Evolutionary conservation across 2,329 filamentous ascomycete species (phyloP).

Genomic region (Lachnellula arida): DNA sequence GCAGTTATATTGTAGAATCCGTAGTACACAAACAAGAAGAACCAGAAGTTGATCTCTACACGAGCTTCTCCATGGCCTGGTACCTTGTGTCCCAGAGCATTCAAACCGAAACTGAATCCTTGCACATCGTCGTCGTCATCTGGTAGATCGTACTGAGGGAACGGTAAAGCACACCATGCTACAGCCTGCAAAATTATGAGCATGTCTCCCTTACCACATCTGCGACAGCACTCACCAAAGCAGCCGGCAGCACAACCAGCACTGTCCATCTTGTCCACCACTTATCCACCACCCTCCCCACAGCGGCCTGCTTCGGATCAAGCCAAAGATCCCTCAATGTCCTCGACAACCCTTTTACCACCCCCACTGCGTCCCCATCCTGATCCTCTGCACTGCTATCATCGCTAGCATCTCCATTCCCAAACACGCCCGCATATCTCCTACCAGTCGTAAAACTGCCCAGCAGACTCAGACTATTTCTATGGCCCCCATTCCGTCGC

Average conservation of each 20-base stretch:
- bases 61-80: conserved; percentile 60
- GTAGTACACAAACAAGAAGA: conserved; percentile 66
- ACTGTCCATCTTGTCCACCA: conserved; percentile 62
- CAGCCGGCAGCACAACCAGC: conserved; percentile 56
- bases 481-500: conserved; percentile 21
- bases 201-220: not conserved
- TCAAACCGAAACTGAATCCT: conserved; percentile 5
- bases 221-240: conserved; percentile 46
- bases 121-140: conserved; percentile 39
- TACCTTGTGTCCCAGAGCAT: conserved; percentile 35
- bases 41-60: conserved; percentile 66
- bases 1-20: conserved; percentile 64
- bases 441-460: conserved; percentile 9
- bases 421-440: conserved; percentile 49
- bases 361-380: conserved; percentile 21
- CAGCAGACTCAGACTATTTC: conserved; percentile 19
- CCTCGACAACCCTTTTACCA: conserved; percentile 27
- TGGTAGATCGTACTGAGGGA: conserved; percentile 56
- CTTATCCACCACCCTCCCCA: conserved; percentile 52
- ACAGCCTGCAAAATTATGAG: conserved; percentile 44
- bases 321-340: conserved; percentile 52
- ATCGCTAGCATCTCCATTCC: conserved; percentile 34
- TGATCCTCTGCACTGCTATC: conserved; percentile 31
- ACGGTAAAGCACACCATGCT: conserved; percentile 60
- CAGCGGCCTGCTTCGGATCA: conserved; percentile 53